A percentile compares a stretch with the other conserved stretches of the same genome.
These are phyloP conservation scores for Tuber calosporum DNA, from an alignment of 495 filamentous ascomycete genomes.

Conservation along the genomic window DNA sequence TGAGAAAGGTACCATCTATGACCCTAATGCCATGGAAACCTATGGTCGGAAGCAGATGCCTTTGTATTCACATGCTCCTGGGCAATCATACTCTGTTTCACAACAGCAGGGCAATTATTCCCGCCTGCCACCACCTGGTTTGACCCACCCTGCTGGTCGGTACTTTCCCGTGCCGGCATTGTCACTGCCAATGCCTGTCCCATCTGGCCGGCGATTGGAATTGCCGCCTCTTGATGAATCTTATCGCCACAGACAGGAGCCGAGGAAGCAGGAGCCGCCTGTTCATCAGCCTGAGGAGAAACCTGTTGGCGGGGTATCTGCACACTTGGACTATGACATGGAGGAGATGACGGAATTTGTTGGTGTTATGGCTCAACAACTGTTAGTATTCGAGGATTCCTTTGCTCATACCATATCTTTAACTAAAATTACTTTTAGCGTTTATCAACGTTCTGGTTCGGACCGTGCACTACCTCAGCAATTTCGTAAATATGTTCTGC, in stretches of 20 bases:
- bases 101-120: slow-evolving; percentile 37
- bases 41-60: slow-evolving; percentile 26
- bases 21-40: slow-evolving; percentile 23
- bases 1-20: slow-evolving; percentile 35
- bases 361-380: slow-evolving; percentile 77
- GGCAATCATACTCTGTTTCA: slow-evolving; percentile 29
- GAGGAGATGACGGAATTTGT: slow-evolving; percentile 98
- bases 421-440: slow-evolving; percentile 64
- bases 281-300: slow-evolving; percentile 36
- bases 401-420: neutral
- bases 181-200: slow-evolving; percentile 6
- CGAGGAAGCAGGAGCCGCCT: slow-evolving; percentile 34
- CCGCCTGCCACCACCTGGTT: slow-evolving; percentile 37
- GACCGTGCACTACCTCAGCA: slow-evolving; percentile 53
- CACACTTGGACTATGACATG: slow-evolving; percentile 97
- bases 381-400: slow-evolving; percentile 52
- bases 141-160: slow-evolving; percentile 36
- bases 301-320: slow-evolving; percentile 72
- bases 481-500: slow-evolving; percentile 90
- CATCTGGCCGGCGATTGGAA: slow-evolving; percentile 29
- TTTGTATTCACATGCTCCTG: slow-evolving; percentile 20
- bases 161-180: slow-evolving; percentile 33
- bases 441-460: slow-evolving; percentile 43
- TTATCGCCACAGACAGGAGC: slow-evolving; percentile 34
- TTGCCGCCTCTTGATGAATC: slow-evolving; percentile 35